phyloP scores from a whole-genome alignment of 768 basidiomycete genomes.

The Mycena epipterygia region DNA sequence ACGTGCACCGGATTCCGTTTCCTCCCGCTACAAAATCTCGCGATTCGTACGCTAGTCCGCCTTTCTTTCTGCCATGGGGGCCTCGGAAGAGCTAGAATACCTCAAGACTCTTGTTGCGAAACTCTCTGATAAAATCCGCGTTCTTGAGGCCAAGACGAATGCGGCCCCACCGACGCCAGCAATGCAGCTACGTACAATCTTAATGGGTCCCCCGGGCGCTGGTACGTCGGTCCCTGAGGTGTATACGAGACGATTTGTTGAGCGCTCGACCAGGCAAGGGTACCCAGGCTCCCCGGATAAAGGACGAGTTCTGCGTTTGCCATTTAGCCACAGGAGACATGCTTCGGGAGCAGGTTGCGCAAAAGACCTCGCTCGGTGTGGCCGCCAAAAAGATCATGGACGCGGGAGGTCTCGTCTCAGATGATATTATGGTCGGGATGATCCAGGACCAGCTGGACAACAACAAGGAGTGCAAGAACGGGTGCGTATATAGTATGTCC shows the following conservation, averaged over 20 bases:
- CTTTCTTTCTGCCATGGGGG: constrained; percentile 62
- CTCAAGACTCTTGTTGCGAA: constrained; percentile 93
- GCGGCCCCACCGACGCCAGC: constrained; percentile 65
- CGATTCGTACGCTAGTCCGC: not conserved
- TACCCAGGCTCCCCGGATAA: constrained; percentile 95
- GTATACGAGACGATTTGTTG: constrained; percentile 18
- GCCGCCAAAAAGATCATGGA: constrained; percentile 99
- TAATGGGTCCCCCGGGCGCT: constrained; percentile 97
- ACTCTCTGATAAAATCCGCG: constrained; percentile 89
- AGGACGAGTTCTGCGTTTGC: constrained; percentile 94
- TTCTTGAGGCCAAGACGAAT: constrained; percentile 81
- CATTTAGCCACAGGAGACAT: constrained; percentile 99
- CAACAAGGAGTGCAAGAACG: constrained; percentile 94
- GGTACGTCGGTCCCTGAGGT: constrained; percentile 64
- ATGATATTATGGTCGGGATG: constrained; percentile 98
- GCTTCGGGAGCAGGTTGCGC: constrained; percentile 92
- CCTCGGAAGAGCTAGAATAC: constrained; percentile 89
- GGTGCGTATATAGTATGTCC: constrained; percentile 68
- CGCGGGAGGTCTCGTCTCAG: constrained; percentile 92
- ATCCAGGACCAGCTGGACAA: constrained; percentile 95
- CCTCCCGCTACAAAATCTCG: constrained; percentile 30
- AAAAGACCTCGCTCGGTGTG: constrained; percentile 89
- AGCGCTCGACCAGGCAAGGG: constrained; percentile 82
- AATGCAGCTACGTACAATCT: constrained; percentile 88
- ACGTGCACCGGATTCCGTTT: constrained; percentile 22